Evolutionary conservation across 2,329 filamentous ascomycete genomes (phyloP), one percentile per base, ranked within the genome.

Genomic region (Cladosporium sp.): DNA sequence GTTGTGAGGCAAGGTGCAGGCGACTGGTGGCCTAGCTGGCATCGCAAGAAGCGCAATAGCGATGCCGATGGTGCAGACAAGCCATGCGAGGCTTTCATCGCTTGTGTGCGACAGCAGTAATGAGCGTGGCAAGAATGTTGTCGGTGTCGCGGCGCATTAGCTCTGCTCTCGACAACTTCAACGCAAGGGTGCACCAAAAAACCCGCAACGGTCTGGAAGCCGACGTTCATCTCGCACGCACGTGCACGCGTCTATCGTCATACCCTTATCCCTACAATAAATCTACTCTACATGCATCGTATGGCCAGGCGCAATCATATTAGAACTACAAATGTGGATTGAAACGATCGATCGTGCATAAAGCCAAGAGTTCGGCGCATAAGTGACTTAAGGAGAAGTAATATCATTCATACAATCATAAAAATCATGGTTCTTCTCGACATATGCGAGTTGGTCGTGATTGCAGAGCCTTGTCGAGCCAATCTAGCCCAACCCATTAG

Each of bases 21-120:
- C 35, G 49, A 40, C 35, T 63, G 49, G 14, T 35, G n/a, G 50
- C 23, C 50, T 63, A 90, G 87, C 77, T 93, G 91, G 63, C 83
- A 86, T 70, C 87, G 88, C 69, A 95, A 83, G 76, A 91, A 94
- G 70, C 88, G 88, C 68, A 95, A 82, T 23, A 94, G 85, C 52
- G 78, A 78, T 65, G 78, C 75, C 62, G 86, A 88, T 57, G 86
- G 86, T 69, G 77, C 80, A 52, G 65, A 65, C 14, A 66, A 65
- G 69, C 72, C 72, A 73, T 72, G 49, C 16, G 60, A 55, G 60
- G 60, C 60, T 63, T 18, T 63, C 60, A 63, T 63, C 60, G 60
- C 60, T 63, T 55, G 60, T 40, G 50, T 63, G 60, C 60, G 60
- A 63, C 60, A n/a, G 44, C 44, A 35, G 21, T 50, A 35, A 28